A percentile compares a stretch with the other conserved stretches of the same genome.
Evolutionary conservation across 2,329 filamentous ascomycete species (phyloP).

Genomic region (Trichoderma atrobrunneum): DNA sequence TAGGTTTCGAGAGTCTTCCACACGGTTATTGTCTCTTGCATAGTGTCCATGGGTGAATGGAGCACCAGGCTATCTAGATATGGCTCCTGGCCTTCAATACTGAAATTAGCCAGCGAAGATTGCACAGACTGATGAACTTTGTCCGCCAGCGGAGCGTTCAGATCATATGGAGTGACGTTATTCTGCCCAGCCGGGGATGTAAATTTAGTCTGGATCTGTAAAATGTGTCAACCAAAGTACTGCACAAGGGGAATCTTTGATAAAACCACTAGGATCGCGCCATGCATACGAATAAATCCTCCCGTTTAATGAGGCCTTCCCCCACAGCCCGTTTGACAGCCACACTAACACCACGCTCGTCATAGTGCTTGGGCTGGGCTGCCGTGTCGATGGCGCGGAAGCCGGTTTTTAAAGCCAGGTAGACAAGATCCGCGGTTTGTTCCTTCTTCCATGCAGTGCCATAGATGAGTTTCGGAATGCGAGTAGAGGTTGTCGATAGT

Average conservation of each 20-base stretch:
- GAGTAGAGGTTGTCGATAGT: constrained; percentile 30
- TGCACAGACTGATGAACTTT: constrained; percentile 67
- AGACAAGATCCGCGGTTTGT: constrained; percentile 63
- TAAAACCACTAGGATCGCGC: neutral
- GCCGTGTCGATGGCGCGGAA: constrained; percentile 77
- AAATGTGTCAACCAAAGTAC: neutral
- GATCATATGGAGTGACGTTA: constrained; percentile 59
- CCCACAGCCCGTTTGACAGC: constrained; percentile 61
- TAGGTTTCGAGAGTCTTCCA: constrained; percentile 66
- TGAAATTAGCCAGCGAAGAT: constrained; percentile 64
- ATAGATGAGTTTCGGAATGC: constrained; percentile 61
- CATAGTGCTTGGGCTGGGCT: constrained; percentile 74
- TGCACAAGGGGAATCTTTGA: neutral
- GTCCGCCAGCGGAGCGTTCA: constrained; percentile 53
- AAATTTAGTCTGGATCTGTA: constrained; percentile 79
- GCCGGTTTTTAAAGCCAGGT: constrained; percentile 63
- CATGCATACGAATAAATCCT: constrained; percentile 59
- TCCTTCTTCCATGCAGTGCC: constrained; percentile 86
- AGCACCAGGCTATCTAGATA: constrained; percentile 75
- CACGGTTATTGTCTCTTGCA: constrained; percentile 55
- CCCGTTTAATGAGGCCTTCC: constrained; percentile 53
- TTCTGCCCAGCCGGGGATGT: constrained; percentile 64
- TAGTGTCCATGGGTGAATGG: constrained; percentile 53
- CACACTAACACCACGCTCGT: constrained; percentile 66
- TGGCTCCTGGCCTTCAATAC: constrained; percentile 35